Percentiles rank a stretch among this genome's conserved stretches.
These are phyloP conservation scores for Dioscorea cayenensis DNA, from an alignment of 116 monocot genomes.

Conservation along the genomic window DNA sequence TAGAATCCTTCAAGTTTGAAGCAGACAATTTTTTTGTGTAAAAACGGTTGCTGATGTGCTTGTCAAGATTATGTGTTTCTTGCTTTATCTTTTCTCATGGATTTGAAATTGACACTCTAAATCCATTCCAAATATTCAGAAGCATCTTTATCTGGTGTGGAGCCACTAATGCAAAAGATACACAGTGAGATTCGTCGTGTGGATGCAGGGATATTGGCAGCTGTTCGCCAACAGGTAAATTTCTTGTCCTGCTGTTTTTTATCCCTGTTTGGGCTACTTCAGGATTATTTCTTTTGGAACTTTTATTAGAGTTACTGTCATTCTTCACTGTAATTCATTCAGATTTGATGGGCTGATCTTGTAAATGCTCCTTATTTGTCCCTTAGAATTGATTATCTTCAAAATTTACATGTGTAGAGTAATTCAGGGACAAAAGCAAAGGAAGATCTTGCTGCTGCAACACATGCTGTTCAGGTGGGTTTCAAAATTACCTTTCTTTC, in stretches of 20 bases:
- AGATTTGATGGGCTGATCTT: background rate
- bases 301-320: background rate
- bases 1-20: too few relatives aligned
- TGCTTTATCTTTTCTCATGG: background rate
- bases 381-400: background rate
- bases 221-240: conserved; percentile 87
- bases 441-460: conserved; percentile 99
- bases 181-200: conserved; percentile 92
- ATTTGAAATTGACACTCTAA: conserved; percentile 4
- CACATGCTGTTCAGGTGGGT: conserved; percentile 87
- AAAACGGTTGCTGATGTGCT: too few relatives aligned
- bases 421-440: conserved; percentile 97
- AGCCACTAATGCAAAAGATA: conserved; percentile 99
- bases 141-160: conserved; percentile 92
- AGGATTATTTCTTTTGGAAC: background rate
- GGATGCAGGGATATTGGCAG: conserved; percentile 84
- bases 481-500: background rate
- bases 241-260: background rate
- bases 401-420: conserved; percentile 43
- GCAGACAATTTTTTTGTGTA: too few relatives aligned
- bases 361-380: background rate
- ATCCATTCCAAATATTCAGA: conserved; percentile 27
- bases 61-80: background rate
- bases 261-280: background rate
- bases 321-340: too few relatives aligned